Conservation (phyloP, 192 early-diverging fungal species). For the Umbelopsis sp. region DNA sequence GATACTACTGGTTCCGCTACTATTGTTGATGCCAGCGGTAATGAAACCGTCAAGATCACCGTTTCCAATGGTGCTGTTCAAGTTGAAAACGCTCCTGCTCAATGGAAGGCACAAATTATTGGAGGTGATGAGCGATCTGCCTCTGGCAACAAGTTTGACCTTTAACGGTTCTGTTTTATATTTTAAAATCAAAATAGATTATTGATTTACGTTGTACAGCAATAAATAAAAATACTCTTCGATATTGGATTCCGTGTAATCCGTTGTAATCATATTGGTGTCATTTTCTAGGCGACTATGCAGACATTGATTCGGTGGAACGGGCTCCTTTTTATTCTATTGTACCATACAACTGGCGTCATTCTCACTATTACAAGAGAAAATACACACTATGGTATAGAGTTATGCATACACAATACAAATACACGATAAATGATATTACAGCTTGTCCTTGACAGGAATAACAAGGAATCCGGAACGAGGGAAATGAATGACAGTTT, state of each 20-base stretch:
- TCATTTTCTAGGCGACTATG: too few relatives aligned
- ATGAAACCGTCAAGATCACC: neutral
- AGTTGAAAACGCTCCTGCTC: neutral
- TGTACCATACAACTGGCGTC: too few relatives aligned
- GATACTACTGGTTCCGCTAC: neutral
- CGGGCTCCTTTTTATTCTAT: too few relatives aligned
- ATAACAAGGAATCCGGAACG: conserved; percentile 17
- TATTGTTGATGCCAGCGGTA: conserved; percentile 2
- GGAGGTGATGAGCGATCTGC: neutral
- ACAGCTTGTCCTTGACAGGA: conserved; percentile 7
- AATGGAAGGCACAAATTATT: conserved; percentile 2
- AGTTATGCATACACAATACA: too few relatives aligned
- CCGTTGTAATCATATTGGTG: too few relatives aligned
- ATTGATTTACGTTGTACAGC: neutral
- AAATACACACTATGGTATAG: too few relatives aligned
- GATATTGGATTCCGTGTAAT: too few relatives aligned
- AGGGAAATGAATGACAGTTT: conserved; percentile 29
- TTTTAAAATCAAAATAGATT: neutral
- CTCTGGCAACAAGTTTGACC: neutral
- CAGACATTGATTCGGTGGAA: too few relatives aligned
- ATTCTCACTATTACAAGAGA: too few relatives aligned
- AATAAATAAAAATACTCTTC: neutral
- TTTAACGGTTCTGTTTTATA: neutral
- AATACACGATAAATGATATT: neutral
- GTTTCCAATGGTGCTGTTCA: neutral